Base-by-base conservation (phyloP, 331 rosid species). In the Saraca asoca region DNA sequence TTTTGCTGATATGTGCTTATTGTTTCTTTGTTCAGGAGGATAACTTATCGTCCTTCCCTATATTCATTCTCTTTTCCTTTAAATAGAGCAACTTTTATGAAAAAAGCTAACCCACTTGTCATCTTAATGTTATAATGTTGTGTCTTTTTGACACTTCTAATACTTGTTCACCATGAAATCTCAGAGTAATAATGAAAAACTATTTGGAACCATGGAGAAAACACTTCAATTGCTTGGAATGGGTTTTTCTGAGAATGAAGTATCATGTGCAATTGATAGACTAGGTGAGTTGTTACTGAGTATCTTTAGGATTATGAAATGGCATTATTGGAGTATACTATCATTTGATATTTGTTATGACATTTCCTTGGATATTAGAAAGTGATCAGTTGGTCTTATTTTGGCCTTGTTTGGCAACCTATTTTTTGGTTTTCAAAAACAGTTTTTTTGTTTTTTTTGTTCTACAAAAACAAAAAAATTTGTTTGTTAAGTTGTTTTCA, bases 241-340 rank as follows among this genome's bases (percentile, higher is more conserved):
- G 95, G 98, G 98, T 53, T 93, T 93, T 80, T 83, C 95, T 18
- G 97, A 93, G 85, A 80, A 58, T 51, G 92, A 93, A 82, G 91
- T 93, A 71, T 93, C 98, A 24, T 76, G 79, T 60, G 97, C 95
- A 61, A 66, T 93, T 44, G 98, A 93, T 75, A 88, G 53, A 75
- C 72, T 79, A 77, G 98, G 98, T 86, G 66, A 49, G 69, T 58
- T 49, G 33, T 37, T 38, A 33, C 6, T 49, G 33, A 34, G 7
- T 49, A 18, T 64, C 63, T 66, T 62, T 35, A 57, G 69, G 53
- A 13, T 13, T 24, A 17, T 62, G 64, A 17, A 55, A 55, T 56
- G 69, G 51, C 24, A 60, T 41, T 41, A 43, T 41, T 31, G 53
- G 71, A 58, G 51, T 70, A 50, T 33, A 5, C 45, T 18, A 43